Evolutionary conservation across 805 yeast species (phyloP), one percentile per base, ranked within the genome.

Genomic region (Tetrapisispora fleetii): DNA sequence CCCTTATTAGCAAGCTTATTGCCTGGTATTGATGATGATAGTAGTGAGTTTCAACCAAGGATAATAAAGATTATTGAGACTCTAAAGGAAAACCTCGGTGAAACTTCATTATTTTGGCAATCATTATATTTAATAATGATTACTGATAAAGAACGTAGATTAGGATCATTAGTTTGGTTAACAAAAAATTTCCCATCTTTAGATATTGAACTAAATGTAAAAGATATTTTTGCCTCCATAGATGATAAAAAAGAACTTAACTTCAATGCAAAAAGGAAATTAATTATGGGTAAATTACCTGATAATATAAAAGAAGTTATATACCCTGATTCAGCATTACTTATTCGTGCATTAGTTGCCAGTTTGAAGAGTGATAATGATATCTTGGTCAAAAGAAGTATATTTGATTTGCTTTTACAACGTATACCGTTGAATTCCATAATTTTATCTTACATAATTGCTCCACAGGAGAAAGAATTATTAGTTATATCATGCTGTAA

Each of bases 21-120:
- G 2, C 89, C 96, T 0, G 96, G 96, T 0, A 76, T 93, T 46
- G 99, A 93, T 57, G 98, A 93, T 57, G 96, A 90, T 54, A 79
- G 90, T 38, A 80, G 90, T 19, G 99, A 93, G 58, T 81, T 81
- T 32, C 91, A 84, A 59, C 73, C 71, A 14, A 76, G 81, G 1
- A 75, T 81, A 1, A 53, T 88, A 47, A 68, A 68, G 0, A 60
- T 91, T 39, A 70, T 91, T 36, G 89, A 81, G 43, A 62, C 68
- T 1, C 72, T 90, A 55, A 78, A 80, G 54, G 57, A 50, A 7
- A 78, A 79, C 43, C 60, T 87, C 39, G 69, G 70, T 37, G 81
- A 87, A 57, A 86, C 86, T 59, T 63, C 80, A 1, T 80, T 85
- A 54, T 93, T 91, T 66, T 91, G 98, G 98, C 93, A 81, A 56